These are phyloP conservation scores for Asclepias syriaca DNA, from an alignment of 257 asterid genomes.

Conservation along the genomic window DNA sequence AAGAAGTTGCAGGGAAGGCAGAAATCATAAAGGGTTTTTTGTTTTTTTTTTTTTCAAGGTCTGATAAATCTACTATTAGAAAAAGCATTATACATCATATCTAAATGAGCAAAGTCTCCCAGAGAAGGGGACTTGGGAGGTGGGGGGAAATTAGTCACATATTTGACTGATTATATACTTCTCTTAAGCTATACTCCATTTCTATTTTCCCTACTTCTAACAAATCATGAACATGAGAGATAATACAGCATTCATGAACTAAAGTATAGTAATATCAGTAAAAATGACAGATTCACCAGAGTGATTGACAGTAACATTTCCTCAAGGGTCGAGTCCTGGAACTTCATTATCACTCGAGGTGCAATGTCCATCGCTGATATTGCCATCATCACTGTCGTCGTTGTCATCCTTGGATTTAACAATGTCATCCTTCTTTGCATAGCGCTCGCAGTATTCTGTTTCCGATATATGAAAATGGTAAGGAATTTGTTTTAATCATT, in stretches of 20 bases:
- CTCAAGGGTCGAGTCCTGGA: conserved; percentile 52
- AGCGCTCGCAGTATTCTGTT: conserved; percentile 74
- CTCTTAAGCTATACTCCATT: background rate
- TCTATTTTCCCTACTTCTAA: background rate
- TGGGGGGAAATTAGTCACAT: background rate
- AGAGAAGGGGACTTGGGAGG: background rate
- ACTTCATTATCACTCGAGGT: conserved; percentile 52
- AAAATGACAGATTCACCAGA: background rate
- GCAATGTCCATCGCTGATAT: conserved; percentile 51
- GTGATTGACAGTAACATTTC: background rate
- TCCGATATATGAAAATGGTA: background rate
- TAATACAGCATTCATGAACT: conserved; percentile 5
- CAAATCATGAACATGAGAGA: conserved; percentile 4
- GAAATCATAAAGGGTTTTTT: background rate
- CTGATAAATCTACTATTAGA: background rate
- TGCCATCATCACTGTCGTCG: conserved; percentile 58
- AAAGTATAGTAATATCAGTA: background rate
- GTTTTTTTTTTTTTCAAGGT: background rate
- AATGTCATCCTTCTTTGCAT: conserved; percentile 66
- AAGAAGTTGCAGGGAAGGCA: background rate
- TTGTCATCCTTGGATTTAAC: conserved; percentile 38
- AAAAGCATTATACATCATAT: background rate
- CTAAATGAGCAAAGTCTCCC: background rate
- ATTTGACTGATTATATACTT: conserved; percentile 1
- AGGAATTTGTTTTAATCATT: conserved; percentile 4